Evolutionary conservation across 1,284 basidiomycete species (phyloP), one percentile per base, ranked within the genome.

Genomic region (Marasmius tenuissimus): DNA sequence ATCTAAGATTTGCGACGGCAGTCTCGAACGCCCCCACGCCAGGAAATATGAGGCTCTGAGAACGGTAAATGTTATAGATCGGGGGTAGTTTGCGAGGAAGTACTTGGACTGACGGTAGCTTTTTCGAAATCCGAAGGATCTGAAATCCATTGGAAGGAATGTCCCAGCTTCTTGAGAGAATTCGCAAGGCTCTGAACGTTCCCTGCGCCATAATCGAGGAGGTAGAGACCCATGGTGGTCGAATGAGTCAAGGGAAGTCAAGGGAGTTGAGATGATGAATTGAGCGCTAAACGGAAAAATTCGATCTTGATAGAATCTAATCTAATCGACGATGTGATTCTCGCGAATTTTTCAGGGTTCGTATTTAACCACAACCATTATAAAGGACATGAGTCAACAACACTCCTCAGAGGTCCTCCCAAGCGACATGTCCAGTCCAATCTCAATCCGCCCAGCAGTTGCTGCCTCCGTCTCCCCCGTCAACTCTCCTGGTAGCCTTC

Each of bases 1-100:
- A 73, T 48, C 81, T 76, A 53, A 99, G 87, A 61, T 92, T 89
- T 57, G 85, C 81, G 69, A 98, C 89, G 9, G 97, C 97, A 48
- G 91, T 89, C 59, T 91, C 90, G 73, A 98, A 99, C 7, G 95
- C 87, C 33, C 97, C 97, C 49, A 99, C 97, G n/a, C 97, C 97
- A 55, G 97, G 97, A 74, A 99, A 99, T 69, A 99, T 84, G 71
- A 99, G 88, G 76, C 89, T 92, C 97, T 98, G 68, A 58, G 66
- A 61, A 63, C 53, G 61, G 27, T 27, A 58, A 57, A 51, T 42
- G 52, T 49, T 58, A 53, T 65, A 53, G 47, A 56, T 56, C 57
- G 35, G 27, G n/a, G 14, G 48, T 33, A 50, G 11, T 12, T 35
- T 51, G 57, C 48, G 59, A 49, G 38, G 38, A 58, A 59, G 57